Evolutionary conservation across 1,284 basidiomycete species (phyloP).

Genomic region (Marasmius oreades): DNA sequence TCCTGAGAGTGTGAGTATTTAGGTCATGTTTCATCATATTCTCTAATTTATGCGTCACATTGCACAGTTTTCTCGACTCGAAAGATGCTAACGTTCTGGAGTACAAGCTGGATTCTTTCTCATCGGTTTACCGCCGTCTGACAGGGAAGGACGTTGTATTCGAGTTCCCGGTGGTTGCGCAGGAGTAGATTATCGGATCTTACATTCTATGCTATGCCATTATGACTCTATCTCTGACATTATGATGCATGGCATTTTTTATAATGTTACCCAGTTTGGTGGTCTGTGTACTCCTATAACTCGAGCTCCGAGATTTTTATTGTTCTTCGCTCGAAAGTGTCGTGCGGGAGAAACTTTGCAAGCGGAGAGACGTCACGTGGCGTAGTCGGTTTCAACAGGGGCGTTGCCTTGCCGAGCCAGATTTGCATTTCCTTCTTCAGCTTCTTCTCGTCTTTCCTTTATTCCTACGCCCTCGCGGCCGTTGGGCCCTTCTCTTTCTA

Average conservation of each 20-base stretch:
- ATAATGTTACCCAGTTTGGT: constrained; percentile 3
- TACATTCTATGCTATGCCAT: constrained; percentile 12
- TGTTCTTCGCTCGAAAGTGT: neutral
- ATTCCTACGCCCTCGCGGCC: constrained; percentile 15
- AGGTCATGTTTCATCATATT: constrained; percentile 11
- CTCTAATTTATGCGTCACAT: constrained; percentile 14
- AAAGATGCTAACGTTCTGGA: constrained; percentile 98
- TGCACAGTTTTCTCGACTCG: constrained; percentile 86
- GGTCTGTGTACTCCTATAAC: neutral
- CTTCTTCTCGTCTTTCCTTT: constrained; percentile 22
- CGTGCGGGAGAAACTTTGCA: neutral
- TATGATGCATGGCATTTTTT: constrained; percentile 16
- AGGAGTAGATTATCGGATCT: constrained; percentile 45
- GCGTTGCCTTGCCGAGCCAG: neutral
- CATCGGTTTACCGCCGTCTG: constrained; percentile 90
- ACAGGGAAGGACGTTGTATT: constrained; percentile 94
- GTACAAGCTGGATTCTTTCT: constrained; percentile 99
- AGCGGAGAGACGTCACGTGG: neutral
- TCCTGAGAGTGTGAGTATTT: constrained; percentile 86
- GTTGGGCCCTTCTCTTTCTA: constrained; percentile 19
- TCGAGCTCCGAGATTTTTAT: too few species aligned
- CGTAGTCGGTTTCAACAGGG: neutral
- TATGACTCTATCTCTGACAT: constrained; percentile 13
- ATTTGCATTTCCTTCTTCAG: constrained; percentile 12
- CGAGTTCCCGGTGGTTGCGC: constrained; percentile 75